These are phyloP conservation scores for Trichoderma parareesei DNA, from an alignment of 495 filamentous ascomycete species.

Conservation along the genomic window DNA sequence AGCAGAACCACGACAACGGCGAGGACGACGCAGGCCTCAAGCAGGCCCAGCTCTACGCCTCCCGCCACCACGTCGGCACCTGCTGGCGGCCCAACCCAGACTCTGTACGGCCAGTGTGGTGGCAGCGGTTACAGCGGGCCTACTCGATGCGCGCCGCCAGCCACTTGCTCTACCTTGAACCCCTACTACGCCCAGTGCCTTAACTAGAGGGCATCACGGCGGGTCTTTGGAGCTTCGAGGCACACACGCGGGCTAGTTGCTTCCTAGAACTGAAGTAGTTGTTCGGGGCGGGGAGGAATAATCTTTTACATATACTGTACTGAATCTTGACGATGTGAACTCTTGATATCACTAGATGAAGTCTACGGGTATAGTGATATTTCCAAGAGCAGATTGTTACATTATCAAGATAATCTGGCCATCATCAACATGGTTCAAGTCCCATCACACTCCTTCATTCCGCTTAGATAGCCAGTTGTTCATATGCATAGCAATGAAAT, in stretches of 20 bases:
- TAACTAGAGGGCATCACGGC: not conserved
- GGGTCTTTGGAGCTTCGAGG: not conserved
- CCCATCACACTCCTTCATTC: not conserved
- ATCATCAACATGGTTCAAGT: not conserved
- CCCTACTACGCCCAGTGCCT: conserved; percentile 43
- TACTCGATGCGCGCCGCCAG: conserved; percentile 33
- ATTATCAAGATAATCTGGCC: not conserved
- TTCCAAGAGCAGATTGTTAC: not conserved
- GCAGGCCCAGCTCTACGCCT: conserved; percentile 18
- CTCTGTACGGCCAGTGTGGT: conserved; percentile 47
- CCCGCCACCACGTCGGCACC: conserved; percentile 26
- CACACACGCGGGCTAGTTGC: not conserved
- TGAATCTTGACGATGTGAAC: not conserved
- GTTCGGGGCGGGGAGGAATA: not conserved
- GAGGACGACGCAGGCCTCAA: conserved; percentile 25
- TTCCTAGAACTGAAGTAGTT: not conserved
- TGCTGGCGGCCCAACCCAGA: conserved; percentile 22
- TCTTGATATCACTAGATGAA: not conserved
- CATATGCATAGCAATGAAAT: not conserved
- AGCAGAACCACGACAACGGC: conserved; percentile 20
- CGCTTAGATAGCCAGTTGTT: not conserved
- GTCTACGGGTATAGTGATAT: not conserved
- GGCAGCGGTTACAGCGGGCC: conserved; percentile 41
- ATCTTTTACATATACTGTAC: not conserved
- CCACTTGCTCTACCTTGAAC: conserved; percentile 41